A percentile compares a stretch with the other conserved stretches of the same genome.
phyloP scores from a whole-genome alignment of 306 rosid species.

The Trifolium subterraneum region DNA sequence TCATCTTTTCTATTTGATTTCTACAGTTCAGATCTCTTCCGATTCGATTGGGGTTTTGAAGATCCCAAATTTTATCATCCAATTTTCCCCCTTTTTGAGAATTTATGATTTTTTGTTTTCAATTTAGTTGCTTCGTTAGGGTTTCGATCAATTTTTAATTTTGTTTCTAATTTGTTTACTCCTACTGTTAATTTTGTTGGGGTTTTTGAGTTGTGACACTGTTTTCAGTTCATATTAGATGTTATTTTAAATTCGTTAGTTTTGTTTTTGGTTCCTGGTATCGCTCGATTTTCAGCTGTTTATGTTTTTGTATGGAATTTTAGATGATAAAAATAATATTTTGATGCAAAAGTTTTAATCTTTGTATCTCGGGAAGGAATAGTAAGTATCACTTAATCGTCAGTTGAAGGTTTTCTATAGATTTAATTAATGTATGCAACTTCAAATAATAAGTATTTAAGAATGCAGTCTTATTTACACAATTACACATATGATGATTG shows the following conservation, averaged over 20 bases:
- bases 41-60: conserved; percentile 19
- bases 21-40: conserved; percentile 31
- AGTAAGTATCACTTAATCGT: not conserved
- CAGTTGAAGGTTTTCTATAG: not conserved
- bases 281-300: not conserved
- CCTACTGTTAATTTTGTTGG: not conserved
- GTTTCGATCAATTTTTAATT: not conserved
- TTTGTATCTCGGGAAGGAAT: not conserved
- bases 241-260: too few relatives aligned
- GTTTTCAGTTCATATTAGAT: not conserved
- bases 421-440: too few relatives aligned
- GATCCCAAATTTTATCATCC: not conserved
- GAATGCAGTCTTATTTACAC: not conserved
- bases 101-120: not conserved
- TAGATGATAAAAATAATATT: not conserved
- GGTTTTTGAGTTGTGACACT: not conserved
- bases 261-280: not conserved
- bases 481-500: too few relatives aligned
- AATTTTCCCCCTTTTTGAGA: not conserved
- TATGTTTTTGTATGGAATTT: not conserved
- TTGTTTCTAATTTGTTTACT: not conserved
- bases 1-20: not conserved
- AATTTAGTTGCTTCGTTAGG: not conserved
- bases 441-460: too few relatives aligned
- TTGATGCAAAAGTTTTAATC: not conserved